phyloP scores from a whole-genome alignment of 2,329 filamentous ascomycete species.

The Sphaerulina vaccinii region DNA sequence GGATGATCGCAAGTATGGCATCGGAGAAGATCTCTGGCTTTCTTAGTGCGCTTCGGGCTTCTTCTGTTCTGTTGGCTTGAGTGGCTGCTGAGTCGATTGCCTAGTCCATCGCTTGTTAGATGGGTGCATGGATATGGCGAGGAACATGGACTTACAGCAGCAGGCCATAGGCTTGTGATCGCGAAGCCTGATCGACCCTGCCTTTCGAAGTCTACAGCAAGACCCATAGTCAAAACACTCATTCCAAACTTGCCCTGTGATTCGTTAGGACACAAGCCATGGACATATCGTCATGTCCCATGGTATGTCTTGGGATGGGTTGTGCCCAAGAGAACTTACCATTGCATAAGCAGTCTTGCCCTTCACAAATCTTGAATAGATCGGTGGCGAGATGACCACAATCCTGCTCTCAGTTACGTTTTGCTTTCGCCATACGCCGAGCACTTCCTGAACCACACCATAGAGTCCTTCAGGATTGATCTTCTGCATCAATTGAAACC shows the following conservation, averaged over 20 bases:
- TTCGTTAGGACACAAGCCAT: too few relatives aligned
- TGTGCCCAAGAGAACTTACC: conserved; percentile 27
- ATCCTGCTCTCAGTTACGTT: conserved; percentile 57
- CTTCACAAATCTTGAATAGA: conserved; percentile 80
- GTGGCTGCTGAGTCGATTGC: conserved; percentile 76
- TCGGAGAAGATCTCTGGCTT: conserved; percentile 70
- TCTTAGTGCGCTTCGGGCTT: conserved; percentile 30
- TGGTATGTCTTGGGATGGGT: neutral
- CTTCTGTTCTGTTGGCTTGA: conserved; percentile 48
- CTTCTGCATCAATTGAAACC: conserved; percentile 64
- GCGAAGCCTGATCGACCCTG: conserved; percentile 67
- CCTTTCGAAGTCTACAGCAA: conserved; percentile 77
- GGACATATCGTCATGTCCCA: too few relatives aligned
- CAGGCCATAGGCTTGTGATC: conserved; percentile 80
- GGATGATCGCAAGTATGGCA: conserved; percentile 70
- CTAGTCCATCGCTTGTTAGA: conserved; percentile 33
- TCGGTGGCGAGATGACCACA: conserved; percentile 77
- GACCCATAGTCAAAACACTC: conserved; percentile 75
- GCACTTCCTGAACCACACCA: conserved; percentile 63
- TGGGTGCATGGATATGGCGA: neutral
- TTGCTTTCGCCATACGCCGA: conserved; percentile 58
- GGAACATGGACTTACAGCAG: conserved; percentile 54
- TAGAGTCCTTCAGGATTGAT: conserved; percentile 77
- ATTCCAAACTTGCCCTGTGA: conserved; percentile 59
- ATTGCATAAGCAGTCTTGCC: conserved; percentile 85